These are phyloP conservation scores for Ogataea glucozyma DNA, from an alignment of 805 yeast genomes.

Conservation along the genomic window DNA sequence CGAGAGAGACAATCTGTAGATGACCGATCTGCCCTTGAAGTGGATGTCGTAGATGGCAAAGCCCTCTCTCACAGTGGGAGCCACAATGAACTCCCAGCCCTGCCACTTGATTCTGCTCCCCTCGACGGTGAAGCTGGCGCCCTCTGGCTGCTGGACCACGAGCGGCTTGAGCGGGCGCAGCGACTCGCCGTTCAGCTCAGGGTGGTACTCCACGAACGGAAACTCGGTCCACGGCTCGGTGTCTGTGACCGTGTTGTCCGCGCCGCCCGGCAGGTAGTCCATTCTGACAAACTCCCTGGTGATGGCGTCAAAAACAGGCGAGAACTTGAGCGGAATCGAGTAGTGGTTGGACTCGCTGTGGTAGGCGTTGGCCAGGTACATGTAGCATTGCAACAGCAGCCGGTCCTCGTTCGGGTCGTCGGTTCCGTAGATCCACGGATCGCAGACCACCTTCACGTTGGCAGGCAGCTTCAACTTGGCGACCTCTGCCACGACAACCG, in stretches of 20 bases:
- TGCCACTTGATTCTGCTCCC: constrained; percentile 74
- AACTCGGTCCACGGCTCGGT: constrained; percentile 64
- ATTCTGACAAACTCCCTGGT: constrained; percentile 64
- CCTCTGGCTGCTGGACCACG: constrained; percentile 73
- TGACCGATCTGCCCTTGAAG: constrained; percentile 74
- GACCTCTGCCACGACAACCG: constrained; percentile 62
- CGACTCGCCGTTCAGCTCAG: constrained; percentile 61
- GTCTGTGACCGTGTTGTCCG: constrained; percentile 54
- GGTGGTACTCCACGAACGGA: constrained; percentile 69
- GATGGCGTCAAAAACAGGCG: constrained; percentile 69
- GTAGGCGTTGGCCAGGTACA: constrained; percentile 66
- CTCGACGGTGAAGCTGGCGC: constrained; percentile 66
- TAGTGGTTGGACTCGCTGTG: constrained; percentile 77
- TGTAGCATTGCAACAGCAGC: constrained; percentile 68
- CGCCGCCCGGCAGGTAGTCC: constrained; percentile 73
- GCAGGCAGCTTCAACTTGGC: constrained; percentile 65
- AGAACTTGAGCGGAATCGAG: constrained; percentile 70
- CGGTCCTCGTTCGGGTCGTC: constrained; percentile 55
- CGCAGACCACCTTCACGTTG: constrained; percentile 55
- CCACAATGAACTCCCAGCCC: constrained; percentile 78
- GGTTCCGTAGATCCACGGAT: constrained; percentile 88
- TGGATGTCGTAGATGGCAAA: constrained; percentile 69
- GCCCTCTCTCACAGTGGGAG: constrained; percentile 76
- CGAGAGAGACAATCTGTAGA: constrained; percentile 71
- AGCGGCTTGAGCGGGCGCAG: constrained; percentile 69